These are phyloP conservation scores for Trichoderma sp. DNA, from an alignment of 2,329 filamentous ascomycete genomes.

Conservation along the genomic window DNA sequence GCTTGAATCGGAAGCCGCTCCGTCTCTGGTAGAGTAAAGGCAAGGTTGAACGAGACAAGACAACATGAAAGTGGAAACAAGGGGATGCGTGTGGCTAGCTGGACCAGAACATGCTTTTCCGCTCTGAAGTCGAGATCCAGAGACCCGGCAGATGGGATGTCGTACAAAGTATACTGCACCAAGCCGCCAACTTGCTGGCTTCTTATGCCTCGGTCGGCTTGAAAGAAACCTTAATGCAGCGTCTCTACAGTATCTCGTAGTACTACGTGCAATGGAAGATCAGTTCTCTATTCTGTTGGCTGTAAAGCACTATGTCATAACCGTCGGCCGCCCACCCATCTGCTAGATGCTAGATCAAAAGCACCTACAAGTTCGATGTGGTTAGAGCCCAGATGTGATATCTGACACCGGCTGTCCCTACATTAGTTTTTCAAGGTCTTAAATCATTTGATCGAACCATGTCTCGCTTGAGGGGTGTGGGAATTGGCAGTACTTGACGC, in stretches of 20 bases:
- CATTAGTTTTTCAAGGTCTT: background rate
- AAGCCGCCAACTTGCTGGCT: background rate
- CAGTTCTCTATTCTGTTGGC: background rate
- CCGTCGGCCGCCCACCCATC: background rate
- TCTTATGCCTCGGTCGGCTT: background rate
- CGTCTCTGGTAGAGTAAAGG: background rate
- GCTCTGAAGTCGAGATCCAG: background rate
- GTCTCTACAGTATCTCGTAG: background rate
- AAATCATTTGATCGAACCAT: background rate
- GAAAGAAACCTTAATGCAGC: background rate
- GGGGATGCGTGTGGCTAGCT: slow-evolving; percentile 13
- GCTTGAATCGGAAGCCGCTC: slow-evolving; percentile 3
- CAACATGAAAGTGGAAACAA: slow-evolving; percentile 5
- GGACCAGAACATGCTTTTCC: slow-evolving; percentile 9
- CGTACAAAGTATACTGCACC: background rate
- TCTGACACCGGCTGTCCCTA: background rate
- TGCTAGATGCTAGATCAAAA: background rate
- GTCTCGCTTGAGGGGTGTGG: background rate
- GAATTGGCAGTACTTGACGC: background rate
- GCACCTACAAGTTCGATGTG: background rate
- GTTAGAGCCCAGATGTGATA: background rate
- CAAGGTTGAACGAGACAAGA: background rate
- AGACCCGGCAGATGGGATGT: slow-evolving; percentile 13
- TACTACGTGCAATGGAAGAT: background rate
- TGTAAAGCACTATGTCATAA: background rate